Evolutionary conservation across 2,329 filamentous ascomycete species (phyloP), one percentile per base, ranked within the genome.

Genomic region (Colletotrichum neosansevieriae): DNA sequence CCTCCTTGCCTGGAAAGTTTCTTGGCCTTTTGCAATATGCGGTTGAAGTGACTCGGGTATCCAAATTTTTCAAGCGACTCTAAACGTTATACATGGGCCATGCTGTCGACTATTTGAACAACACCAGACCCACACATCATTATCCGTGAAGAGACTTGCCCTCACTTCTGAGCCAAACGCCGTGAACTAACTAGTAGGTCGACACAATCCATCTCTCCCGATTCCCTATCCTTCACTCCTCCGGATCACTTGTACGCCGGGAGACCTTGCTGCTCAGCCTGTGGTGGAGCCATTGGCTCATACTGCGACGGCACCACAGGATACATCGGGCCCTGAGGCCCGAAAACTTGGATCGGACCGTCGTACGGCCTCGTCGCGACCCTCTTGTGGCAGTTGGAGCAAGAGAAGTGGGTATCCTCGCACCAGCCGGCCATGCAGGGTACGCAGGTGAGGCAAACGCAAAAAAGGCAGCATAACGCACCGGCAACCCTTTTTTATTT

Each of bases 361-460:
- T 73, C 72, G 44, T 74, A 65, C 2, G 61, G 57, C 29, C 72
- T 61, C 45, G 21, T 70, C 4, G 77, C 77, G 4, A 79, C 73
- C 65, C 73, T 71, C 56, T 75, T 74, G 45, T 73, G 70, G 73
- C 77, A 79, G 21, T 63, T 40, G 9, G 71, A 70, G 73, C 77
- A 79, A 50, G 62, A 73, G 70, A 74, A 77, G 64, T 75, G 59
- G 6, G 68, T 73, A 34, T 76, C 71, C 68, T 79, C 76, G 59
- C 75, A 79, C 77, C 76, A 78, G 38, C 72, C 70, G 3, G 74
- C 75, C 13, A 76, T 58, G 64, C 76, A 78, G 6, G 77, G 76
- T 13, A 79, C 59, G 60, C 75, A 77, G 10, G 76, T 68, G 6
- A 77, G 71, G 58, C 74, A 78, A 63, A 78, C 65, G 70, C 76